phyloP scores from a whole-genome alignment of 1,284 basidiomycete genomes.

The Ustilago shanxiensis region DNA sequence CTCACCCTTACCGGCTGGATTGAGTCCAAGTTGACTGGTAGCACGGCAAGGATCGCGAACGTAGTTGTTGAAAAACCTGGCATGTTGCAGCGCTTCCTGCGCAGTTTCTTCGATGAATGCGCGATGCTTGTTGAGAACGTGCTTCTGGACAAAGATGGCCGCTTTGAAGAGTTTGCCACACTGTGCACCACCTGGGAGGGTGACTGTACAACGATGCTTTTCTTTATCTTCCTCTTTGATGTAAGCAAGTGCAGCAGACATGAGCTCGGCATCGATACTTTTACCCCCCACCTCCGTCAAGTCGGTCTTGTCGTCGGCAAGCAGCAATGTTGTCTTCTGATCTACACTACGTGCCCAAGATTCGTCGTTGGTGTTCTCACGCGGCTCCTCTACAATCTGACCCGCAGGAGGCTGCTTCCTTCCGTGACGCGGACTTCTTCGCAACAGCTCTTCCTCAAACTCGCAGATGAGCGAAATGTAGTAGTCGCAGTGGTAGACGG shows the following conservation, averaged over 20 bases:
- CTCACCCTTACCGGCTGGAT: neutral
- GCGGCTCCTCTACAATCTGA: slow-evolving; percentile 36
- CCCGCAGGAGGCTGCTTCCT: slow-evolving; percentile 48
- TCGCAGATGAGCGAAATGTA: slow-evolving; percentile 64
- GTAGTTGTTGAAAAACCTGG: slow-evolving; percentile 53
- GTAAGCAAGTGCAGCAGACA: slow-evolving; percentile 46
- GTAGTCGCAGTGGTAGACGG: slow-evolving; percentile 66
- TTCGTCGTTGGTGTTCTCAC: slow-evolving; percentile 50
- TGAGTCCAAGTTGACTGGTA: slow-evolving; percentile 21
- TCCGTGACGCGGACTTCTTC: slow-evolving; percentile 53
- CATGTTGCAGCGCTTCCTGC: slow-evolving; percentile 26
- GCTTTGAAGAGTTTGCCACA: slow-evolving; percentile 67
- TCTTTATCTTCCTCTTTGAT: slow-evolving; percentile 61
- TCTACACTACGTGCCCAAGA: slow-evolving; percentile 62
- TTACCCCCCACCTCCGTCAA: slow-evolving; percentile 54
- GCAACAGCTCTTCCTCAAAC: slow-evolving; percentile 64
- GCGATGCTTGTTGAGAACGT: slow-evolving; percentile 64
- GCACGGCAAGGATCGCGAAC: slow-evolving; percentile 55
- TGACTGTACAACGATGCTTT: slow-evolving; percentile 63
- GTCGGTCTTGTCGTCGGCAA: slow-evolving; percentile 44
- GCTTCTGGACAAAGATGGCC: slow-evolving; percentile 63
- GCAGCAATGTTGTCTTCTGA: slow-evolving; percentile 50
- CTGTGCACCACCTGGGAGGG: slow-evolving; percentile 30
- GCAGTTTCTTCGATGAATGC: slow-evolving; percentile 41
- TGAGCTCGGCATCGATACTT: slow-evolving; percentile 38